Conservation (phyloP, 257 asterid species). For the Nicotiana attenuata region DNA sequence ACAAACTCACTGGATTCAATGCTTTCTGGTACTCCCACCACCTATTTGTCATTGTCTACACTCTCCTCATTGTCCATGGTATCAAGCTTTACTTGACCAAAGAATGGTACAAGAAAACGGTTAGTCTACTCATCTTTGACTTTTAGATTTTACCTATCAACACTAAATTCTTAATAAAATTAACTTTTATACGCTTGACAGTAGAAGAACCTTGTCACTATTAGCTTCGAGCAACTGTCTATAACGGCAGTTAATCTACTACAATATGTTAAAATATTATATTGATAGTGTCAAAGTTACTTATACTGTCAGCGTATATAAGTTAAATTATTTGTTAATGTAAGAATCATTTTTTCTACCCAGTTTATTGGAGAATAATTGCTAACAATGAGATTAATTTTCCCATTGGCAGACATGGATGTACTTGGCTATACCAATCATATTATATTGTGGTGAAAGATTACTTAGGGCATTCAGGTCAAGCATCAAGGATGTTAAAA, state of each 20-base stretch:
- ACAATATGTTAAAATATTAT: too few species aligned
- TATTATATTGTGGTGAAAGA: slow-evolving; percentile 61
- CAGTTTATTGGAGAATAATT: neutral
- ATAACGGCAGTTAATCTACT: too few species aligned
- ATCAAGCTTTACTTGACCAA: slow-evolving; percentile 62
- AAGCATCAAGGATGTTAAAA: slow-evolving; percentile 61
- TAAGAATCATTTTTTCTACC: neutral
- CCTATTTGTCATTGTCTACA: slow-evolving; percentile 59
- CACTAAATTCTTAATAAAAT: neutral
- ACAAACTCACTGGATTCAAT: slow-evolving; percentile 73
- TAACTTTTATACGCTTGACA: neutral
- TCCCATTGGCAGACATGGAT: slow-evolving; percentile 64
- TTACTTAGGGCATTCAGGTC: slow-evolving; percentile 63
- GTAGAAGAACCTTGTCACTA: too few species aligned
- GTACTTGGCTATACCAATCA: slow-evolving; percentile 60
- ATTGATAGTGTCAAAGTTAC: neutral
- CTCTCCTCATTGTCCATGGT: slow-evolving; percentile 66
- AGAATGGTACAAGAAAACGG: slow-evolving; percentile 59
- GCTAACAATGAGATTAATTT: neutral
- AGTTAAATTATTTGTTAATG: too few species aligned
- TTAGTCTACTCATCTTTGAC: slow-evolving; percentile 17
- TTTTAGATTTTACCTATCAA: neutral
- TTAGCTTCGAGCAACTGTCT: too few species aligned
- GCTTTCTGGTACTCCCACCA: slow-evolving; percentile 96
- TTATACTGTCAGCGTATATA: neutral